Percentiles rank a stretch among this genome's conserved stretches.
These are phyloP conservation scores for Exutisphaerella laricina DNA, from an alignment of 2,329 filamentous ascomycete genomes.

Conservation along the genomic window DNA sequence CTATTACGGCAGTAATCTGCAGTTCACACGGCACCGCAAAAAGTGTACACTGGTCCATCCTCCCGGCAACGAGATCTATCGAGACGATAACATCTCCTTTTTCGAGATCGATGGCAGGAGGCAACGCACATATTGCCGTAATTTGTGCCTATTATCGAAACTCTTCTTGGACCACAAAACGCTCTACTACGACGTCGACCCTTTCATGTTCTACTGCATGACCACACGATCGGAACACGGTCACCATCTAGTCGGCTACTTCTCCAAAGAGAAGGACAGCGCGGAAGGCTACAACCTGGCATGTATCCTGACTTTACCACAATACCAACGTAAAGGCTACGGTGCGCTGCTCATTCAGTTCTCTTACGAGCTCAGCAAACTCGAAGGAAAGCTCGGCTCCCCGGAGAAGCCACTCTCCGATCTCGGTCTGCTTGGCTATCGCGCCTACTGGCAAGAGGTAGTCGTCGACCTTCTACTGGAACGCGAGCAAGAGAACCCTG, in stretches of 20 bases:
- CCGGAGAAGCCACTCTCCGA: conserved; percentile 96
- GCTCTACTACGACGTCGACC: conserved; percentile 98
- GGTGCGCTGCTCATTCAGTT: conserved; percentile 93
- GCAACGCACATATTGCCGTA: conserved; percentile 94
- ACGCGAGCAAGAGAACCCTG: conserved; percentile 44
- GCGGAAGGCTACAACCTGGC: conserved; percentile 97
- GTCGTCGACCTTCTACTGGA: conserved; percentile 82
- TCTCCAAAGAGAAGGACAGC: conserved; percentile 97
- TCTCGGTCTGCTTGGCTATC: conserved; percentile 85
- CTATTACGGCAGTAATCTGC: conserved; percentile 78
- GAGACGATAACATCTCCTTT: conserved; percentile 87
- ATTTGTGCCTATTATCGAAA: conserved; percentile 88
- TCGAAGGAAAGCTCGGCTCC: conserved; percentile 89
- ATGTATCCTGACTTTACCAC: conserved; percentile 92
- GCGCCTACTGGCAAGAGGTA: conserved; percentile 96
- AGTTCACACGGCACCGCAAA: conserved; percentile 75
- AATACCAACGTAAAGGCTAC: conserved; percentile 93
- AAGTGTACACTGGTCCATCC: conserved; percentile 92
- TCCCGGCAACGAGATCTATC: conserved; percentile 96
- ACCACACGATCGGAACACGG: conserved; percentile 81
- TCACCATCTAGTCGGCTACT: conserved; percentile 97
- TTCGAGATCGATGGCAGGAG: conserved; percentile 95
- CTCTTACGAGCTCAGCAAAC: conserved; percentile 92
- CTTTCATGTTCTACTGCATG: conserved; percentile 99
- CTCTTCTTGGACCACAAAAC: conserved; percentile 98